These are phyloP conservation scores for Sugiyamaella japonica DNA, from an alignment of 1,139 yeast genomes.

Conservation along the genomic window DNA sequence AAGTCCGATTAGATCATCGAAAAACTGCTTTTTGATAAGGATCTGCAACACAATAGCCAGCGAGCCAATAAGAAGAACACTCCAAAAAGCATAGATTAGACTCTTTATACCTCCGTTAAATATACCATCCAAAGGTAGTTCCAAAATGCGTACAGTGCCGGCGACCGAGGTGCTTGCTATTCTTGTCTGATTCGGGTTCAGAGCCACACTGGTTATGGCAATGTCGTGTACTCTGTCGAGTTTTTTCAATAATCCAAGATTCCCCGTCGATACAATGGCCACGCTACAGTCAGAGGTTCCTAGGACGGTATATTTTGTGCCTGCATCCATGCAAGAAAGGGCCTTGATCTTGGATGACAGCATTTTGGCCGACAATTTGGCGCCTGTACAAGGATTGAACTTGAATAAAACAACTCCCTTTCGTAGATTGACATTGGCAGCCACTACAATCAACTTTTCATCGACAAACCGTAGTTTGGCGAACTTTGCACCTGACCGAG, in stretches of 20 bases:
- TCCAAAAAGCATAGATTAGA: slow-evolving; percentile 17
- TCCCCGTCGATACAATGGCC: slow-evolving; percentile 52
- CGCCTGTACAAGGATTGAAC: slow-evolving; percentile 27
- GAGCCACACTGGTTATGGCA: slow-evolving; percentile 73
- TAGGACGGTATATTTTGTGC: slow-evolving; percentile 58
- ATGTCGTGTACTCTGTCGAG: slow-evolving; percentile 69
- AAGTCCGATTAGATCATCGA: slow-evolving; percentile 16
- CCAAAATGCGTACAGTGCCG: slow-evolving; percentile 64
- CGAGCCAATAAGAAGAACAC: slow-evolving; percentile 16
- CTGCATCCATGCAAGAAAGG: slow-evolving; percentile 66
- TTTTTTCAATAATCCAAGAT: slow-evolving; percentile 51
- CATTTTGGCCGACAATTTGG: slow-evolving; percentile 10
- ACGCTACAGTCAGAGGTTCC: slow-evolving; percentile 79
- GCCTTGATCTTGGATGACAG: slow-evolving; percentile 50
- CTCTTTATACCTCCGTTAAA: slow-evolving; percentile 35
- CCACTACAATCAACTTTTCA: slow-evolving; percentile 51
- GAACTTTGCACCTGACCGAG: slow-evolving; percentile 37
- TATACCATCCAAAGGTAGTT: slow-evolving; percentile 54
- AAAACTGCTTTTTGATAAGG: slow-evolving; percentile 18
- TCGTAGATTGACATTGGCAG: slow-evolving; percentile 46
- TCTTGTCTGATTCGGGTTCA: slow-evolving; percentile 66
- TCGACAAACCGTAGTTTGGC: slow-evolving; percentile 62
- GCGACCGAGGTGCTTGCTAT: slow-evolving; percentile 83
- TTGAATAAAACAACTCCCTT: slow-evolving; percentile 45
- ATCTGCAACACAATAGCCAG: slow-evolving; percentile 17